Base-by-base conservation (phyloP, 768 basidiomycete genomes). In the Chiua virens region DNA sequence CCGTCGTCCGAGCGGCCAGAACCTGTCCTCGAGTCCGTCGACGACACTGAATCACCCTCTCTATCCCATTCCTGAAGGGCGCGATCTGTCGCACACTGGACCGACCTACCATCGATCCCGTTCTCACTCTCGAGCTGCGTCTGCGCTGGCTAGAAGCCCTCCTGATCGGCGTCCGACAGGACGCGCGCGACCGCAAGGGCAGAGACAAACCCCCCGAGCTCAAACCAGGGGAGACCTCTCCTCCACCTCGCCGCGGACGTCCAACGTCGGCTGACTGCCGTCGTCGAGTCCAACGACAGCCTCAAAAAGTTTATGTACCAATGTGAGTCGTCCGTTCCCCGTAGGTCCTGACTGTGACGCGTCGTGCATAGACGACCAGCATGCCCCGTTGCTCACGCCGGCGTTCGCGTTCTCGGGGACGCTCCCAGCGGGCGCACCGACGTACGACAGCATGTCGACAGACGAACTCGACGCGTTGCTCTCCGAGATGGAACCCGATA, bases 121-220 rank as follows among this genome's bases (percentile, higher is more conserved):
- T 68, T 0, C 72, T 89, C 14, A 86, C 91, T 3, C 71, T 93
- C 11, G 85, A 92, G 58, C 72, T 93, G 20, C 79, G 91, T 1
- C 65, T 92, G 32, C 75, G 87, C 49, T 90, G 88, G 87, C 73
- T 93, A 2, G 91, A 92, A 64, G 87, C 88, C 17, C 72, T 93
- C 45, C 71, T 92, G 3, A 66, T 83, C 36, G 91, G 90, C 36
- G 77, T 85, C 20, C 79, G 77, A 44, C 77, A 77, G 42, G 75
- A 79, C 37, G 47, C 65, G 48, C 74, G 72, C 67, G 54, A 78
- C 68, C 64, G 72, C 70, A 58, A 75, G 63, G 60, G 73, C 65
- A 55, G 62, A 49, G 53, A 70, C 52, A 66, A 62, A 45, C 49
- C 56, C 2, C n/a, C 65, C 15, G 71, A 75, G 42, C 66, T 79